Conservation (phyloP, 768 basidiomycete genomes). For the Boletus huronensis region DNA sequence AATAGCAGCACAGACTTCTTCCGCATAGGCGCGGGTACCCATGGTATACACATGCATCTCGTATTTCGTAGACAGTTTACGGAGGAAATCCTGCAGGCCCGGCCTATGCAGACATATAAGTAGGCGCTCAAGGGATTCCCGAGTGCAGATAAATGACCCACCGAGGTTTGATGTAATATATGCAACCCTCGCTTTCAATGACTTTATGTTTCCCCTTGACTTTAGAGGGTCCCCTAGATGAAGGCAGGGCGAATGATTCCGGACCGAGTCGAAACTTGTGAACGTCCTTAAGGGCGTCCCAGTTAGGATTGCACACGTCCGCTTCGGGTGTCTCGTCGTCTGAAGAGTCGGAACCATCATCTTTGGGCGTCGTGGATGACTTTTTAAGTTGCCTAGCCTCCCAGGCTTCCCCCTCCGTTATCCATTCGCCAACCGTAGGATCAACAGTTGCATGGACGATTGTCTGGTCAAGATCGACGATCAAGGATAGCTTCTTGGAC, state of each 20-base stretch:
- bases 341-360: conserved; percentile 31
- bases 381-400: conserved; percentile 55
- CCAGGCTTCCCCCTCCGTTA: conserved; percentile 79
- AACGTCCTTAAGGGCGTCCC: conserved; percentile 87
- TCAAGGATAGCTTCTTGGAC: conserved; percentile 80
- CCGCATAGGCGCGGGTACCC: conserved; percentile 97
- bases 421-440: conserved; percentile 98
- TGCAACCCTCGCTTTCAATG: conserved; percentile 77
- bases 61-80: conserved; percentile 68
- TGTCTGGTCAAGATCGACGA: conserved; percentile 98
- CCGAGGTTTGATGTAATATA: conserved; percentile 99
- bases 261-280: conserved; percentile 83
- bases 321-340: conserved; percentile 41
- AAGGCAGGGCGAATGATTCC: conserved; percentile 57
- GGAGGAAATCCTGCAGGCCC: conserved; percentile 78
- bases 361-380: conserved; percentile 33
- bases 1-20: conserved; percentile 90
- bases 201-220: conserved; percentile 59
- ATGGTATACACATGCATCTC: conserved; percentile 99
- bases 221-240: conserved; percentile 37
- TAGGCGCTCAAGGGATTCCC: background rate
- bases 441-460: conserved; percentile 99
- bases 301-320: conserved; percentile 85
- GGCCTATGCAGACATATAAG: conserved; percentile 46
- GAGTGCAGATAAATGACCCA: conserved; percentile 35